phyloP scores from a whole-genome alignment of 164 flowering plant species.

The Aristolochia fimbriata region DNA sequence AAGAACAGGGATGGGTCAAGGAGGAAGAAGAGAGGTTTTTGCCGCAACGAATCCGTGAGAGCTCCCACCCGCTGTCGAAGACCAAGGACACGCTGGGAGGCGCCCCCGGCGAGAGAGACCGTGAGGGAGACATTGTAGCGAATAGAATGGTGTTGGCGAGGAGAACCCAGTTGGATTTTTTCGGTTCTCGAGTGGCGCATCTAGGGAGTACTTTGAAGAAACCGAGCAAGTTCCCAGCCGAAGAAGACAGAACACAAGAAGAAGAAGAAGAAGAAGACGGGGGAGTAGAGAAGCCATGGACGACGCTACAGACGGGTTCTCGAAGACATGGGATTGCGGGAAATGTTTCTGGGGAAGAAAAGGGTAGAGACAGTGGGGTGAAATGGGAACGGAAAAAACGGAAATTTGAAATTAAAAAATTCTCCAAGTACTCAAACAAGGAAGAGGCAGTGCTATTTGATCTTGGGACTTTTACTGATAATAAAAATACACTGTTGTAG shows the following conservation, averaged over 20 bases:
- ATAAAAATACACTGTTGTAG: too few species aligned
- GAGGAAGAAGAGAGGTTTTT: slow-evolving; percentile 51
- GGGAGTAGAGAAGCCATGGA: not conserved
- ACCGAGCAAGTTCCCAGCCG: slow-evolving; percentile 1
- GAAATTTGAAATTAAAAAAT: not conserved
- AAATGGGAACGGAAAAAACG: not conserved
- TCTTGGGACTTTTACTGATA: too few species aligned
- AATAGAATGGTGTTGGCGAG: slow-evolving; percentile 48
- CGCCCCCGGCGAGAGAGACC: slow-evolving; percentile 55
- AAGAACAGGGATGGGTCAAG: slow-evolving; percentile 46
- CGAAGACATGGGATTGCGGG: not conserved
- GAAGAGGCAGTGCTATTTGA: not conserved
- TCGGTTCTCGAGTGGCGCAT: slow-evolving; percentile 51
- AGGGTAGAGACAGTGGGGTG: not conserved
- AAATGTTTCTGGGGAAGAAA: not conserved
- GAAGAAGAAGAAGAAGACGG: slow-evolving; percentile 2
- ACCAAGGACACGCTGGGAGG: slow-evolving; percentile 85
- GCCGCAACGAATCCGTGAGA: slow-evolving; percentile 67
- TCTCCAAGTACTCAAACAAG: not conserved
- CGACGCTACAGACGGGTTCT: too few species aligned
- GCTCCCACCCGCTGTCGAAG: slow-evolving; percentile 87
- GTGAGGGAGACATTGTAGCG: slow-evolving; percentile 55
- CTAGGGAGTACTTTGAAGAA: slow-evolving; percentile 17
- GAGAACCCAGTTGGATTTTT: slow-evolving; percentile 20
- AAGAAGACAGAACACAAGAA: slow-evolving; percentile 3